Conservation (phyloP, 2,329 filamentous ascomycete genomes). For the Colletotrichum sublineola region DNA sequence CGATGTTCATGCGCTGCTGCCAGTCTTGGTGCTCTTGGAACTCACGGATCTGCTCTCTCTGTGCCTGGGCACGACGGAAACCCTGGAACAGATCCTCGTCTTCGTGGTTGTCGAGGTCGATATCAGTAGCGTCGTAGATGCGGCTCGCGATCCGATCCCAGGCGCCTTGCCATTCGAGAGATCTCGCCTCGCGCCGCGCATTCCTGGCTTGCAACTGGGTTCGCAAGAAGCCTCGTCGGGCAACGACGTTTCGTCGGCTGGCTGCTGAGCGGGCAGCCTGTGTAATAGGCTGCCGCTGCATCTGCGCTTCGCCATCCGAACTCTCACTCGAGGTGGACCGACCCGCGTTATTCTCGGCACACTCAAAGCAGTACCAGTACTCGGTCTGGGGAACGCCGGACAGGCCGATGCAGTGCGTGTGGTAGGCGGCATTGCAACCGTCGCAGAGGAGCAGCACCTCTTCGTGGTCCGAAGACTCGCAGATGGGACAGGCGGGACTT, state of each 20-base stretch:
- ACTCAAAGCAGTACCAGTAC: conserved; percentile 91
- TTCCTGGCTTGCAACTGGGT: conserved; percentile 71
- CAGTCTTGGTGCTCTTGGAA: conserved; percentile 76
- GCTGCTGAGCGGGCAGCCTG: conserved; percentile 28
- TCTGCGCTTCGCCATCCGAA: conserved; percentile 24
- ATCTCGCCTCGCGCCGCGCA: conserved; percentile 74
- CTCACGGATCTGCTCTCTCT: conserved; percentile 61
- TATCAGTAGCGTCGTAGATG: conserved; percentile 75
- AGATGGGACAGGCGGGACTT: conserved; percentile 90
- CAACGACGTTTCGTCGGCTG: conserved; percentile 21
- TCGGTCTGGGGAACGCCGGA: conserved; percentile 80
- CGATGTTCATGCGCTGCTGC: conserved; percentile 87
- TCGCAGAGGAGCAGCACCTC: conserved; percentile 91
- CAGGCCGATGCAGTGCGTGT: conserved; percentile 91
- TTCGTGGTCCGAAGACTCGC: conserved; percentile 83
- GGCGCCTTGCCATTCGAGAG: conserved; percentile 88
- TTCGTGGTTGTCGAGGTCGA: conserved; percentile 89
- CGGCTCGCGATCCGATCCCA: conserved; percentile 76
- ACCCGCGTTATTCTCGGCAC: conserved; percentile 65
- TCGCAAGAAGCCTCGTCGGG: conserved; percentile 60
- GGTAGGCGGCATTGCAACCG: conserved; percentile 88
- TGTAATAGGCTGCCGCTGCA: conserved; percentile 17
- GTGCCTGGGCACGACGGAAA: conserved; percentile 66
- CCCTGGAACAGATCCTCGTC: conserved; percentile 73
- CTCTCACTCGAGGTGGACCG: conserved; percentile 21